Percentiles rank a stretch among this genome's conserved stretches.
Conservation (phyloP, 345 rosid species). For the Euphorbia lathyris region DNA sequence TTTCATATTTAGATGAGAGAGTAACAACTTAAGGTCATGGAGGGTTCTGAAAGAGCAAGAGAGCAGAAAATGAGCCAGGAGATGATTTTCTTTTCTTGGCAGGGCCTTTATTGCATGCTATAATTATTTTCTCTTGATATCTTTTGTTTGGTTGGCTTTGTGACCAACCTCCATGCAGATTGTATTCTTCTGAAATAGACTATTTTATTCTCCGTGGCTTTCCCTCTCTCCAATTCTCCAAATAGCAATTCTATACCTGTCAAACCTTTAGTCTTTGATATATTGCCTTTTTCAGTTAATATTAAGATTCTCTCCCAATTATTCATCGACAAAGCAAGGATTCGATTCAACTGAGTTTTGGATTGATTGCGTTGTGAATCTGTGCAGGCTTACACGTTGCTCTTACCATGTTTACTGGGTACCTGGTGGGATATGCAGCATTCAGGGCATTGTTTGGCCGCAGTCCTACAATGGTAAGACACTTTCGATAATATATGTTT, state of each 20-base stretch:
- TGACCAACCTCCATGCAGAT: neutral
- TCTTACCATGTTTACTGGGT: constrained; percentile 91
- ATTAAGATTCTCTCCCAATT: neutral
- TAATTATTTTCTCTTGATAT: neutral
- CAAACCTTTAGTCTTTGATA: too few relatives aligned
- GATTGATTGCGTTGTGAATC: neutral
- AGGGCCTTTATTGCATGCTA: neutral
- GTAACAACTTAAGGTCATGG: neutral
- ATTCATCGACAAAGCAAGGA: neutral
- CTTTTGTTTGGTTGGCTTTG: neutral
- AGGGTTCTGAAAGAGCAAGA: neutral
- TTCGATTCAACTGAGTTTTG: constrained; percentile 4
- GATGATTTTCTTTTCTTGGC: neutral
- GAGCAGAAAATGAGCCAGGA: neutral
- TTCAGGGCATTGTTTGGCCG: constrained; percentile 85
- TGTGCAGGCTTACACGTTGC: constrained; percentile 78
- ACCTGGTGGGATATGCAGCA: constrained; percentile 72
- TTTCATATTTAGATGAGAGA: neutral
- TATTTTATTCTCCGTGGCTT: neutral
- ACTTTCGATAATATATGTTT: neutral
- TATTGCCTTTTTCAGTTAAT: too few relatives aligned
- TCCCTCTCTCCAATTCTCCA: neutral
- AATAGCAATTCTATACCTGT: too few relatives aligned
- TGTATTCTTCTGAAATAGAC: neutral
- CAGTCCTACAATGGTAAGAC: constrained; percentile 60